Conservation (phyloP, 352 stramenopile genomes). For the Phytophthora agathidicida region DNA sequence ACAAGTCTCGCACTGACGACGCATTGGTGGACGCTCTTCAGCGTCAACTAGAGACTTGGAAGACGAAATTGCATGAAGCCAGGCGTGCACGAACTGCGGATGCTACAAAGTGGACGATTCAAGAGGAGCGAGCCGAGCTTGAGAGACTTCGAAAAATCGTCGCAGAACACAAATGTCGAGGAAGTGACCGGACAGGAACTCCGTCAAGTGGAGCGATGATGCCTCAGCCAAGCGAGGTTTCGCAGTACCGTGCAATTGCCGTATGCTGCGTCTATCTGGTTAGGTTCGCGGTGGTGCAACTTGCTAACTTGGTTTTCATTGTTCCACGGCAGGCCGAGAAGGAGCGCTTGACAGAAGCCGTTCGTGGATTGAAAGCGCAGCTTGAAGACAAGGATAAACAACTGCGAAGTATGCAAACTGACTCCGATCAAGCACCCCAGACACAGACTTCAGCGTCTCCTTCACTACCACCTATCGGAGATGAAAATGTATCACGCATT, state of each 20-base stretch:
- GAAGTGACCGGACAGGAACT: conserved; percentile 11
- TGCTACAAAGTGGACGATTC: conserved; percentile 24
- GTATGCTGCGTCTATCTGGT: conserved; percentile 31
- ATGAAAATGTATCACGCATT: conserved; percentile 36
- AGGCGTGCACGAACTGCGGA: conserved; percentile 78
- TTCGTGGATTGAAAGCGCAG: conserved; percentile 57
- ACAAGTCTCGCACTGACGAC: conserved; percentile 86
- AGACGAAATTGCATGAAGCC: conserved; percentile 52
- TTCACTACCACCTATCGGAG: conserved; percentile 23
- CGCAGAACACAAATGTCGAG: conserved; percentile 29
- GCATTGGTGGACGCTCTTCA: conserved; percentile 80
- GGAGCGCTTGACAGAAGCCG: conserved; percentile 59
- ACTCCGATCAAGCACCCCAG: neutral
- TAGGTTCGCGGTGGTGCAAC: neutral
- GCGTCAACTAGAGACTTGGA: conserved; percentile 69
- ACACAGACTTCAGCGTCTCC: neutral
- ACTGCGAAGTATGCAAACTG: conserved; percentile 23
- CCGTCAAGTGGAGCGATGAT: conserved; percentile 26
- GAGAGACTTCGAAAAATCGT: conserved; percentile 49
- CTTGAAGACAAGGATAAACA: conserved; percentile 72
- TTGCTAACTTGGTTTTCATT: neutral
- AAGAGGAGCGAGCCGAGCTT: conserved; percentile 55
- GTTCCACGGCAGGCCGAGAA: conserved; percentile 57
- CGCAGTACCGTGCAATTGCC: conserved; percentile 58
- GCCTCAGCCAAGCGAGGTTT: conserved; percentile 47